Conservation (phyloP, 2,329 filamentous ascomycete genomes). For the Chalaropsis ovoidea region DNA sequence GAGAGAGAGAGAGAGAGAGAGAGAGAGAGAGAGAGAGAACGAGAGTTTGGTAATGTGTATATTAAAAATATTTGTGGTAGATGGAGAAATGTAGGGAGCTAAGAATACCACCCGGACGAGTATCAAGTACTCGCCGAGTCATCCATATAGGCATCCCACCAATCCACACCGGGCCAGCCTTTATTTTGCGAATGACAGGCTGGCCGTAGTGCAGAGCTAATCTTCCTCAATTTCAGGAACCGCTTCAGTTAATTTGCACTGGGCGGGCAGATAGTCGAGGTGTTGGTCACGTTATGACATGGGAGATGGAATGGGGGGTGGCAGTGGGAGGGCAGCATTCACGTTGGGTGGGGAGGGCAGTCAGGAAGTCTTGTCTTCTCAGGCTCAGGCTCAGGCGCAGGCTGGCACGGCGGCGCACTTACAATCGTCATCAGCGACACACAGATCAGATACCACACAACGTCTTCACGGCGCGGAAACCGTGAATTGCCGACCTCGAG, state of each 20-base stretch:
- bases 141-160: slow-evolving; percentile 67
- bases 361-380: slow-evolving; percentile 26
- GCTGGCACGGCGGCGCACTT: slow-evolving; percentile 40
- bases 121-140: slow-evolving; percentile 52
- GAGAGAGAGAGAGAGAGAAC: too few relatives aligned
- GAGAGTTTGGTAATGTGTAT: slow-evolving; percentile 12
- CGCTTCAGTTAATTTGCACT: slow-evolving; percentile 64
- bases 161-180: slow-evolving; percentile 57
- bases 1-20: too few relatives aligned
- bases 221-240: slow-evolving; percentile 81
- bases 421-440: slow-evolving; percentile 63
- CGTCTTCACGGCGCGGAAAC: slow-evolving; percentile 65
- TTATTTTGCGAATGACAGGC: slow-evolving; percentile 58
- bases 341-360: slow-evolving; percentile 15
- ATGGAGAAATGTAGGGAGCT: slow-evolving; percentile 50
- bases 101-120: slow-evolving; percentile 49
- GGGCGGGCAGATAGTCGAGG: slow-evolving; percentile 70
- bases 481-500: slow-evolving; percentile 62
- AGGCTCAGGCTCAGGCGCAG: slow-evolving; percentile 16
- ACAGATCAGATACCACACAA: slow-evolving; percentile 71
- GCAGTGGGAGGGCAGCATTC: slow-evolving; percentile 17
- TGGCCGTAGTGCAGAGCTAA: slow-evolving; percentile 53
- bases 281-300: slow-evolving; percentile 28
- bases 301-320: background rate
- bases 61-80: slow-evolving; percentile 26